Evolutionary conservation across 129 eudicot species (phyloP).

Genomic region (Apium graveolens): DNA sequence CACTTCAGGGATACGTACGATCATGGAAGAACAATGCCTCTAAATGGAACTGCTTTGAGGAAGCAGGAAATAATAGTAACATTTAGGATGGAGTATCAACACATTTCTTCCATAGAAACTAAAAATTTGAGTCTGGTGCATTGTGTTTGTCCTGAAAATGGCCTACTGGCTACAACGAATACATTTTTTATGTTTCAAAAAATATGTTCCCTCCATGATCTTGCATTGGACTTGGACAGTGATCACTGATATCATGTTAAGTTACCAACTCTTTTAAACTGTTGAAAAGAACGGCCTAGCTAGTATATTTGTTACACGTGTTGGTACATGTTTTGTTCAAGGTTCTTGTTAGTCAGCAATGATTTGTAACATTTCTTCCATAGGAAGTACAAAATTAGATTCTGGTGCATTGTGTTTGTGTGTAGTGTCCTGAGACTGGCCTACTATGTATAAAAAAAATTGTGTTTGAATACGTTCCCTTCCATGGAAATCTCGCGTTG

Average conservation of each 20-base stretch:
- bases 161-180: too few species aligned
- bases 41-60: neutral
- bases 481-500: neutral
- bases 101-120: neutral
- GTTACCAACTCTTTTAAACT: neutral
- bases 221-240: neutral
- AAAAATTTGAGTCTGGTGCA: neutral
- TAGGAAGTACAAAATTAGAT: neutral
- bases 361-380: neutral
- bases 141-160: neutral
- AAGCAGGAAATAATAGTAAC: too few species aligned
- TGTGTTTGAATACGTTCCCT: neutral
- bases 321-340: too few species aligned
- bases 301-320: too few species aligned
- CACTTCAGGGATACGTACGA: neutral
- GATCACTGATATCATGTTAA: neutral
- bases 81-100: too few species aligned
- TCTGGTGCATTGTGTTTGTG: neutral
- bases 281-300: too few species aligned
- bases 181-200: too few species aligned
- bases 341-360: too few species aligned
- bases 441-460: neutral
- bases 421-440: neutral
- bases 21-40: neutral
- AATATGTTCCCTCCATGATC: neutral